A percentile compares a stretch with the other conserved stretches of the same genome.
These are phyloP conservation scores for Penicillium bialowiezense DNA, from an alignment of 495 filamentous ascomycete species.

Conservation along the genomic window DNA sequence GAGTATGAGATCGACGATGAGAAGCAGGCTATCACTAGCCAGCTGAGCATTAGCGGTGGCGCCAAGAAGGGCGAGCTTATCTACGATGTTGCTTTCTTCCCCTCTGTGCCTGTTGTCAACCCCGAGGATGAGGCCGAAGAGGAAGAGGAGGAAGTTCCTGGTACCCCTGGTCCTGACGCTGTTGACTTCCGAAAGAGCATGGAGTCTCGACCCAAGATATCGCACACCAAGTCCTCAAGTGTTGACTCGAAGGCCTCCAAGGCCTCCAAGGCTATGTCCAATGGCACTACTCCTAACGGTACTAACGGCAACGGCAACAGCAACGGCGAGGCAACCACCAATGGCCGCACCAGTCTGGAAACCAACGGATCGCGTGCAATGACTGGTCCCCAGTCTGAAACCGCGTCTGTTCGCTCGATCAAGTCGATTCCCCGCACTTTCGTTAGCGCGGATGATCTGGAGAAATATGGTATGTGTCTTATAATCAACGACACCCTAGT, in stretches of 20 bases:
- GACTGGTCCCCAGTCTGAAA: constrained; percentile 35
- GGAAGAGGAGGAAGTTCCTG: constrained; percentile 36
- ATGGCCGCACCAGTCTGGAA: constrained; percentile 37
- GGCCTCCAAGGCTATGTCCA: constrained; percentile 18
- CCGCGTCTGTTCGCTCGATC: constrained; percentile 32
- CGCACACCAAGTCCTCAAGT: constrained; percentile 31
- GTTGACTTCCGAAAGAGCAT: constrained; percentile 34
- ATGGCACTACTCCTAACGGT: constrained; percentile 22
- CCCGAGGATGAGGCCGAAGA: constrained; percentile 84
- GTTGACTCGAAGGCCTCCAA: constrained; percentile 32
- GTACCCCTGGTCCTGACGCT: constrained; percentile 13
- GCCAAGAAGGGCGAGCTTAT: constrained; percentile 74
- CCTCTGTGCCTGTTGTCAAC: constrained; percentile 80
- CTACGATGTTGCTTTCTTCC: constrained; percentile 88
- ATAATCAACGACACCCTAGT: too few relatives aligned
- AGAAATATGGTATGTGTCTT: constrained; percentile 64
- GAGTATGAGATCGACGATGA: constrained; percentile 79
- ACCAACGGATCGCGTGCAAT: constrained; percentile 28
- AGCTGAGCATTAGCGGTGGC: constrained; percentile 64
- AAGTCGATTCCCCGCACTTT: constrained; percentile 71
- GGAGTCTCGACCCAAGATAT: constrained; percentile 27
- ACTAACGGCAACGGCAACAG: constrained; percentile 27
- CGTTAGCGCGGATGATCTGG: constrained; percentile 73
- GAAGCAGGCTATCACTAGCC: constrained; percentile 59
- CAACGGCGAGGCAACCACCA: constrained; percentile 22